Base-by-base conservation (phyloP, 2,329 filamentous ascomycete genomes). In the Claviceps maximensis region DNA sequence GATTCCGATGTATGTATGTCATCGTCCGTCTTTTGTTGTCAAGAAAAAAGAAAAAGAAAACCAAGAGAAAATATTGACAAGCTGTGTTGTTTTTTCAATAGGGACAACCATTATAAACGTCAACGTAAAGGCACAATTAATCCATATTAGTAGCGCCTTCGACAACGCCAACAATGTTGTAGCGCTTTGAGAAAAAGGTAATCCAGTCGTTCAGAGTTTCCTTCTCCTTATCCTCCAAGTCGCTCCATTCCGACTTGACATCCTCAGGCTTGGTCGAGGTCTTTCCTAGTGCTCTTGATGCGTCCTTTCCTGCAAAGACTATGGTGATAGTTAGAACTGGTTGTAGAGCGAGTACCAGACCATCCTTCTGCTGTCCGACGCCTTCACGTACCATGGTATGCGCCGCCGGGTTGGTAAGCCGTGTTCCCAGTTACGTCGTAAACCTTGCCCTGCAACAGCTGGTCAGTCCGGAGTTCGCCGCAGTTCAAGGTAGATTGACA, bases 221-320 rank as follows among this genome's bases (percentile, higher is more conserved):
- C 73, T 93, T 88, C 67, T 96, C 84, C 69, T 93, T 89, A 23
- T 95, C 89, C 15, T 77, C 75, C 50, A 98, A 74, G 62, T 89
- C 86, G 54, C 84, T 75, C 86, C 88, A 97, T 50, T 96, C 85
- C 2, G 93, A 74, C 33, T 74, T 74, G 58, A 88, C 91, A 60
- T 97, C 90, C 62, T 93, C 88, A 5, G 78, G 69, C 67, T 95
- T 94, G 49, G 90, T 82, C 8, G 89, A 95, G 1, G 89, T 93
- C 67, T 83, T 84, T 12, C 83, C 93, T 2, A 98, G 79, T 7
- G 89, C 93, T 56, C 89, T 82, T n/a, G 93, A 97, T 27, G 93
- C 86, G 64, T 98, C 94, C 65, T 95, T 95, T 56, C 93, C 93
- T 2, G 89, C 87, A 65, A 98, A 98, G 21, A 96, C 93, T 98